Evolutionary conservation across 164 flowering plant genomes (phyloP).

Genomic region (Aristolochia californica): DNA sequence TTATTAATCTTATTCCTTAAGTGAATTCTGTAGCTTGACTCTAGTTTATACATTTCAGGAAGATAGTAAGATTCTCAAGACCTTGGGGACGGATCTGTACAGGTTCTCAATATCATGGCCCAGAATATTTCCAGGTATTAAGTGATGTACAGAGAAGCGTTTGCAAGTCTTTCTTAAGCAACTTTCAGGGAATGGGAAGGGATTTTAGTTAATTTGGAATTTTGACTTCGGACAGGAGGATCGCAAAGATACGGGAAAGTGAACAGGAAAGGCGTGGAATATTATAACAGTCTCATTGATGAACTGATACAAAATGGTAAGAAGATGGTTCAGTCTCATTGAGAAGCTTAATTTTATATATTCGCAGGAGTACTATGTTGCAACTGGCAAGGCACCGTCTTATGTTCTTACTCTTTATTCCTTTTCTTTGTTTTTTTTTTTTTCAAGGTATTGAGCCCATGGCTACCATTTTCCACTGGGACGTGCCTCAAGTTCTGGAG

Average conservation of each 20-base stretch:
- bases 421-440: neutral
- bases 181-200: neutral
- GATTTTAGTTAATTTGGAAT: neutral
- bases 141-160: too few species aligned
- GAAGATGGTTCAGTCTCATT: too few species aligned
- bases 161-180: neutral
- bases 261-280: conserved; percentile 42
- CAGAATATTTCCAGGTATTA: conserved; percentile 19
- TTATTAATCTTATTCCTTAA: neutral
- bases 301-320: conserved; percentile 23
- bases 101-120: conserved; percentile 25
- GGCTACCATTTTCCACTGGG: conserved; percentile 24
- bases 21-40: neutral
- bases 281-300: conserved; percentile 53
- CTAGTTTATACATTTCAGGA: conserved; percentile 7
- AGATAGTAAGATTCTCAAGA: conserved; percentile 20
- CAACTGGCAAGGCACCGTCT: neutral
- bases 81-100: conserved; percentile 18
- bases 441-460: conserved; percentile 19
- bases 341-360: too few species aligned
- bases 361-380: neutral
- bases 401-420: neutral
- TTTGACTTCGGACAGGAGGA: conserved; percentile 11
- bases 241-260: conserved; percentile 28
- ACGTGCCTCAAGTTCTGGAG: conserved; percentile 23